phyloP scores from a whole-genome alignment of 805 yeast species.

The Lipomyces lipofer region DNA sequence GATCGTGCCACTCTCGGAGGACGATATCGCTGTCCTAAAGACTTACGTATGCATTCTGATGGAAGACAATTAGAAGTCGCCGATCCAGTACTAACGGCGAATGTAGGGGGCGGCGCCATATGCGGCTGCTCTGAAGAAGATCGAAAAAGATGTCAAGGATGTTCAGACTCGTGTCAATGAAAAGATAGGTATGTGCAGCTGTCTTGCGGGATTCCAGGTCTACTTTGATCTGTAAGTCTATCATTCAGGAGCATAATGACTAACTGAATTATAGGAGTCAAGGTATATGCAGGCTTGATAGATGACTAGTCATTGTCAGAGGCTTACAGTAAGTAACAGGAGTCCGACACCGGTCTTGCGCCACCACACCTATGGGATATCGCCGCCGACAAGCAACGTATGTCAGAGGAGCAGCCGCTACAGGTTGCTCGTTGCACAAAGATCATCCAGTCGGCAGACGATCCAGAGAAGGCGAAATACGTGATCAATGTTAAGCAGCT shows the following conservation, averaged over 20 bases:
- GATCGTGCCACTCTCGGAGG: slow-evolving; percentile 85
- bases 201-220: too few relatives aligned
- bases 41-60: slow-evolving; percentile 57
- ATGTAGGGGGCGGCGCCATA: slow-evolving; percentile 88
- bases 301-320: not conserved
- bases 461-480: slow-evolving; percentile 85
- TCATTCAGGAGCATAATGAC: too few relatives aligned
- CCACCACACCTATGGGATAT: slow-evolving; percentile 98
- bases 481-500: slow-evolving; percentile 97
- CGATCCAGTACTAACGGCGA: not conserved
- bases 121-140: slow-evolving; percentile 71
- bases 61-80: not conserved
- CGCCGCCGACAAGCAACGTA: slow-evolving; percentile 89
- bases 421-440: slow-evolving; percentile 99
- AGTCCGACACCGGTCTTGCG: slow-evolving; percentile 96
- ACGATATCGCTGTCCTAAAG: slow-evolving; percentile 94
- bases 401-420: slow-evolving; percentile 90
- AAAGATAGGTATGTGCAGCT: slow-evolving; percentile 70
- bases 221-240: too few relatives aligned
- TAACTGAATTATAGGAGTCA: slow-evolving; percentile 21
- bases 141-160: slow-evolving; percentile 82
- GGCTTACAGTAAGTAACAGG: slow-evolving; percentile 47
- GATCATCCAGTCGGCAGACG: slow-evolving; percentile 60
- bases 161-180: slow-evolving; percentile 88
- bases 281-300: slow-evolving; percentile 9